Conservation (phyloP, 257 asterid species). For the Solanum ossicruentum region DNA sequence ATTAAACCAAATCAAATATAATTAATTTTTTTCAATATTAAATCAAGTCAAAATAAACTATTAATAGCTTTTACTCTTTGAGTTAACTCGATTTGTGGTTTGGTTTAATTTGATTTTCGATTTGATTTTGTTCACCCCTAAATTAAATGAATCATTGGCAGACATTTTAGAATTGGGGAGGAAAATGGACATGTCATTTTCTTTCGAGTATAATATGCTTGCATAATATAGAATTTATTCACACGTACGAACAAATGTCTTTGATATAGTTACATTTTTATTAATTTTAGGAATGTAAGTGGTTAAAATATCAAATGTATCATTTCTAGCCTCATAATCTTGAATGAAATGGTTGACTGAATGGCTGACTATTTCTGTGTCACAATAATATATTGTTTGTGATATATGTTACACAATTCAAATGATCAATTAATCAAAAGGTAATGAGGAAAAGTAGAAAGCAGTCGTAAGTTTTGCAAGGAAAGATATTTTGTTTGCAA, state of each 20-base stretch:
- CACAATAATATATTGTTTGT: neutral
- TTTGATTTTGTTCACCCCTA: neutral
- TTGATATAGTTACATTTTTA: neutral
- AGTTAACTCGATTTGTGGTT: too few species aligned
- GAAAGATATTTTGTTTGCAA: conserved; percentile 5
- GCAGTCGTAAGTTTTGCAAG: too few species aligned
- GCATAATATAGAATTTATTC: neutral
- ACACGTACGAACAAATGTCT: neutral
- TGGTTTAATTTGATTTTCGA: too few species aligned
- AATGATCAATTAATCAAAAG: neutral
- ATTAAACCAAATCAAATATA: too few species aligned
- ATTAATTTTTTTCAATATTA: too few species aligned
- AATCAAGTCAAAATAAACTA: too few species aligned
- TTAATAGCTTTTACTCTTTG: too few species aligned
- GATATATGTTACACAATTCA: neutral
- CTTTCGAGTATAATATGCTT: neutral
- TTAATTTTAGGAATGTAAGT: neutral
- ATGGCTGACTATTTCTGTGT: neutral
- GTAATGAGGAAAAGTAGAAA: neutral
- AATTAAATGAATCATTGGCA: conserved; percentile 6
- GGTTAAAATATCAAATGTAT: neutral
- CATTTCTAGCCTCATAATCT: conserved; percentile 12
- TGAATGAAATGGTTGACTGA: conserved; percentile 13
- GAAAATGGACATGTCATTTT: neutral
- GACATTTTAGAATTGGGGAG: conserved; percentile 13